Evolutionary conservation across 2,329 filamentous ascomycete species (phyloP).

Genomic region (Calonectria crousiana): DNA sequence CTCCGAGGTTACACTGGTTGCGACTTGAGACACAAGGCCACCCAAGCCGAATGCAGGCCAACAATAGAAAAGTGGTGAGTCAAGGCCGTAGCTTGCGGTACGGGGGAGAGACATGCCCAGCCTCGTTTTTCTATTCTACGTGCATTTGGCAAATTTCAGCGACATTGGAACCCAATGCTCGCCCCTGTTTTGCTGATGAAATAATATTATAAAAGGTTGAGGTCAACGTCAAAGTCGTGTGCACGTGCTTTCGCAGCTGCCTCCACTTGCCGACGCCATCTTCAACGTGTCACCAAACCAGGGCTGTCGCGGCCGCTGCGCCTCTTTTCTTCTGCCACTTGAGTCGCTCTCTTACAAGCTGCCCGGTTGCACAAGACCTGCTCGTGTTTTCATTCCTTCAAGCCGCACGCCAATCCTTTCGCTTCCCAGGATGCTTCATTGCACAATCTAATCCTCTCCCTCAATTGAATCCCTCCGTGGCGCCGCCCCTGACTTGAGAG

Average conservation of each 20-base stretch:
- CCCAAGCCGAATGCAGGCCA: not conserved
- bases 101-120: not conserved
- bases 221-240: not conserved
- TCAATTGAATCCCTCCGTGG: not conserved
- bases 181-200: not conserved
- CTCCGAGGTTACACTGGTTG: not conserved
- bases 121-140: not conserved
- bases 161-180: not conserved
- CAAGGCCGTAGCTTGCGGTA: not conserved
- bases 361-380: not conserved
- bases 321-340: not conserved
- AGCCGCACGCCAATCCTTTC: not conserved
- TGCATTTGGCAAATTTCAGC: not conserved
- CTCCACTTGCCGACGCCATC: conserved; percentile 19
- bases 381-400: not conserved
- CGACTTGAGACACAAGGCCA: not conserved
- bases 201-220: not conserved
- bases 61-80: not conserved
- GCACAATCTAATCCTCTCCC: not conserved
- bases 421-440: not conserved
- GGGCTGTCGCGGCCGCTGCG: conserved; percentile 4
- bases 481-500: not conserved
- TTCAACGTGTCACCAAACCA: conserved; percentile 27
- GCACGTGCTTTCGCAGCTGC: conserved; percentile 39
- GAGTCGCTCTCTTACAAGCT: not conserved